A percentile compares a stretch with the other conserved stretches of the same genome.
Evolutionary conservation across 2,329 filamentous ascomycete species (phyloP).

Genomic region (Aureobasidium sp.): DNA sequence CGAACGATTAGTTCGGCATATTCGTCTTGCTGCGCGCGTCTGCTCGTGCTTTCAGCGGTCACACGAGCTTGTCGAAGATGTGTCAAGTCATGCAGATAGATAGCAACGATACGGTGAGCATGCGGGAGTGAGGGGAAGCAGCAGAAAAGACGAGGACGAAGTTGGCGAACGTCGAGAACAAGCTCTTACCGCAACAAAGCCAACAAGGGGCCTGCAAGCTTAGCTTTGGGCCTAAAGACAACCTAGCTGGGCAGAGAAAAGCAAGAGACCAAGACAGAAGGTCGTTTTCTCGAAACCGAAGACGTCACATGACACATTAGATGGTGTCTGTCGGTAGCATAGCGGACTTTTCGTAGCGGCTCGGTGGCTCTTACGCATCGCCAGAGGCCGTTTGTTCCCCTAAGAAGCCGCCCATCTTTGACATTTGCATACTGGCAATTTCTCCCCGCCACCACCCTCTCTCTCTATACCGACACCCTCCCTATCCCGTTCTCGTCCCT

Average conservation of each 20-base stretch:
- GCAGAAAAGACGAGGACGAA: background rate
- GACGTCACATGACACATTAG: background rate
- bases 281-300: background rate
- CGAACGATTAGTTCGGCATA: background rate
- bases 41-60: constrained; percentile 3
- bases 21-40: background rate
- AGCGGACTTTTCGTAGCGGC: constrained; percentile 12
- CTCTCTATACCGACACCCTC: background rate
- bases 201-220: background rate
- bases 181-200: background rate
- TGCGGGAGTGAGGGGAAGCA: background rate
- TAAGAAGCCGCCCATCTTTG: constrained; percentile 9
- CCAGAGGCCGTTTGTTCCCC: constrained; percentile 5
- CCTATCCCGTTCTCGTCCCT: background rate
- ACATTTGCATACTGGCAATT: constrained; percentile 9
- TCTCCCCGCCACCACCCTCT: constrained; percentile 7
- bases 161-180: background rate
- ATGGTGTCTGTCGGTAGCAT: constrained; percentile 8
- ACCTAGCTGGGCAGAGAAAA: constrained; percentile 1
- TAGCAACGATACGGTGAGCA: constrained; percentile 1
- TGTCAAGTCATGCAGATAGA: background rate
- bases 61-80: constrained; percentile 5
- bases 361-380: constrained; percentile 13
- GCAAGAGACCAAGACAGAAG: background rate
- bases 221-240: background rate